Evolutionary conservation across 2,329 filamentous ascomycete species (phyloP).

Genomic region (Knufia petricola): DNA sequence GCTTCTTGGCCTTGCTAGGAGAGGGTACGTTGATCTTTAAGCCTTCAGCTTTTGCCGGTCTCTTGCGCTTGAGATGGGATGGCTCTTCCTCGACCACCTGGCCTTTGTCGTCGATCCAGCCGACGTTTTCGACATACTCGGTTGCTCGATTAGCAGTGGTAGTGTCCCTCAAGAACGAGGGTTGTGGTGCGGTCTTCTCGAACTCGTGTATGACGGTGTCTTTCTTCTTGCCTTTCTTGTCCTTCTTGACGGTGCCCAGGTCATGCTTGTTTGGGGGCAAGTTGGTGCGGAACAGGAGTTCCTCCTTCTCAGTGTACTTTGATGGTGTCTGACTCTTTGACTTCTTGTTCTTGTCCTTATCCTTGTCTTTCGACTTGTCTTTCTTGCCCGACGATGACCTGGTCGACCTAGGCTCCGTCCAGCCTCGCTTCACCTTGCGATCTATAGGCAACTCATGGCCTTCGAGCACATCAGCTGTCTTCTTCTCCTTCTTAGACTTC

Average conservation of each 20-base stretch:
- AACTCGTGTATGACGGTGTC: constrained; percentile 80
- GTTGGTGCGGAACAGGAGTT: constrained; percentile 76
- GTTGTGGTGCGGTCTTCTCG: constrained; percentile 70
- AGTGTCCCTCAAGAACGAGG: constrained; percentile 63
- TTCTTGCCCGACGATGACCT: constrained; percentile 35
- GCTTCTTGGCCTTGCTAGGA: not conserved
- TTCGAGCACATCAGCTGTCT: constrained; percentile 37
- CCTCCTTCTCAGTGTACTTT: constrained; percentile 69
- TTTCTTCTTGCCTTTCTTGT: constrained; percentile 52
- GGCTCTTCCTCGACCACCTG: constrained; percentile 54
- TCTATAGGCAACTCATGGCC: constrained; percentile 64
- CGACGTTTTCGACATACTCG: constrained; percentile 71
- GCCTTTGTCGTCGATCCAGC: constrained; percentile 76
- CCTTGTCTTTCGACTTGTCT: constrained; percentile 31
- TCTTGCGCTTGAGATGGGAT: constrained; percentile 10
- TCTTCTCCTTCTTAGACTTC: constrained; percentile 42
- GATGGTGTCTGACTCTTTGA: constrained; percentile 53
- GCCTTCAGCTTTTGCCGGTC: constrained; percentile 14
- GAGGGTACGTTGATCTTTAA: constrained; percentile 21
- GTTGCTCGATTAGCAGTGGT: constrained; percentile 39
- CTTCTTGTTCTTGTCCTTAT: constrained; percentile 37
- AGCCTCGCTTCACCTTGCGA: constrained; percentile 77
- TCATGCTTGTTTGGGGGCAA: constrained; percentile 50
- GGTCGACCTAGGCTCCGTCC: constrained; percentile 57
- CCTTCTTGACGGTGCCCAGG: constrained; percentile 28